Evolutionary conservation across 495 filamentous ascomycete species (phyloP).

Genomic region (Aspergillus saccharolyticus): DNA sequence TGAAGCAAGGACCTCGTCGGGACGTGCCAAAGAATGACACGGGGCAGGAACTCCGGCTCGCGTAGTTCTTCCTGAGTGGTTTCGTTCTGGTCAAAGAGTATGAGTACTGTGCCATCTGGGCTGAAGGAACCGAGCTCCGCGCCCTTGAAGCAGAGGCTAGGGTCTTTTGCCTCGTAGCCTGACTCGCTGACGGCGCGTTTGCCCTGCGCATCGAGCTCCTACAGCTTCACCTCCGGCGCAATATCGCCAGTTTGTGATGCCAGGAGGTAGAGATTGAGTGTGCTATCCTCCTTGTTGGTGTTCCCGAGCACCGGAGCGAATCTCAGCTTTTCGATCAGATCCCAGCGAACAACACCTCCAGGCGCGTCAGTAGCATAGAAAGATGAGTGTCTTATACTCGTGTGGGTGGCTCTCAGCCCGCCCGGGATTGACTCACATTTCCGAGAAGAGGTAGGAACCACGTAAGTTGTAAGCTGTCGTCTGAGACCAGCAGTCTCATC

Average conservation of each 20-base stretch:
- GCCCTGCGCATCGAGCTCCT: not conserved
- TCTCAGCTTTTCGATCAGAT: too few species aligned
- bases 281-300: too few species aligned
- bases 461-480: too few species aligned
- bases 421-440: too few species aligned
- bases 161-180: not conserved
- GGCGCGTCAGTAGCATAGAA: too few species aligned
- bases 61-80: conserved; percentile 7
- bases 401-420: too few species aligned
- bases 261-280: too few species aligned
- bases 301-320: too few species aligned
- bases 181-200: not conserved
- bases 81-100: conserved; percentile 6
- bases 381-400: too few species aligned
- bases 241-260: not conserved
- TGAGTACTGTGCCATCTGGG: not conserved
- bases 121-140: conserved; percentile 7
- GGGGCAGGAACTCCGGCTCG: conserved; percentile 1
- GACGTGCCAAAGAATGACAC: conserved; percentile 16
- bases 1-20: conserved; percentile 8
- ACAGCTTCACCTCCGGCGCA: not conserved
- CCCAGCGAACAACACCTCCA: too few species aligned
- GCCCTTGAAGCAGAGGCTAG: conserved; percentile 4
- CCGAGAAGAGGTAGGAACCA: too few species aligned
- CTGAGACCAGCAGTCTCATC: too few species aligned